Base-by-base conservation (phyloP, 2,329 filamentous ascomycete genomes). In the Beauveria bassiana region DNA sequence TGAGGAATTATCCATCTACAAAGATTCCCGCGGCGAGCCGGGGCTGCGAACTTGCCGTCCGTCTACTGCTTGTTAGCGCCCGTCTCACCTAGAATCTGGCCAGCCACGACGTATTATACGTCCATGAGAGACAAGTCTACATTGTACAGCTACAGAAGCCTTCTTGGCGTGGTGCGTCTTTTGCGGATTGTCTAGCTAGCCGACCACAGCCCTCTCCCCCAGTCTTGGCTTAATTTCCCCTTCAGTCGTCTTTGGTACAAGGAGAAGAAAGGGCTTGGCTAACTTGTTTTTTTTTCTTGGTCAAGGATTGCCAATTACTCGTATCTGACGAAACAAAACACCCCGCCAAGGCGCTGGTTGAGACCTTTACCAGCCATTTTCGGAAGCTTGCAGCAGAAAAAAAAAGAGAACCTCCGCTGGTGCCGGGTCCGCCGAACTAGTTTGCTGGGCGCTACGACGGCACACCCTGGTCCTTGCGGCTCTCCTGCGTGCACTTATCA, bases 341-440 rank as follows among this genome's bases (percentile, higher is more conserved):
- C 12, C 22, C 40, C 31, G 53, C 53, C 53, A 45, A 55, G 53
- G 18, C 53, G 40, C 53, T 14, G 34, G 20, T 50, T 55, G 52
- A 55, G 52, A 55, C 53, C 20, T 43, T 34, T 20, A 22, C 47
- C n/a, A 18, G 45, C 34, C 51, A 54, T 42, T 20, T 28, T 18
- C 18, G 22, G 22, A 22, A 47, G 26, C 34, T n/a, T 34, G 24
- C 24, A 28, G 18, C 9, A 20, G 16, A 6, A 28, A 28, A 26
- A 38, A 38, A 22, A 46, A 34, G 26, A 42, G 38, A 52, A 53
- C 52, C 57, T 60, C 57, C 57, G 57, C 57, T 34, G 45, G 14
- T 60, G 38, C 57, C 57, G 57, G 57, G 38, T 53, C 57, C 57
- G 57, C 57, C 49, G 49, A 60, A 60, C 57, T 46, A 60, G 31